Percentiles rank a stretch among this genome's conserved stretches.
These are phyloP conservation scores for Monosporascus sp. DNA, from an alignment of 2,329 filamentous ascomycete species.

Conservation along the genomic window DNA sequence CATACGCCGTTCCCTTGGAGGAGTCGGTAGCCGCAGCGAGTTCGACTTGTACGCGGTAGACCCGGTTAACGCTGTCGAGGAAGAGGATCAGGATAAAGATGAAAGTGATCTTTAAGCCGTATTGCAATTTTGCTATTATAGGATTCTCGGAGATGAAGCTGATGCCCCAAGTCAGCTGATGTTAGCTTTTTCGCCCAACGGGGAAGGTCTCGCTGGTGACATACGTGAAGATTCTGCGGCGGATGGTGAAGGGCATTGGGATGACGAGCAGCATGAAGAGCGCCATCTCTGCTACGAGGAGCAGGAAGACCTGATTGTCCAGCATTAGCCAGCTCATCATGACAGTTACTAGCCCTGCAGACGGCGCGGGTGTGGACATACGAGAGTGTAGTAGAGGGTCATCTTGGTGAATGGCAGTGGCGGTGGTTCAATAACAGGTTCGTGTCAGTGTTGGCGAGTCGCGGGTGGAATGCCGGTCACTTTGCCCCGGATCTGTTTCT, in stretches of 20 bases:
- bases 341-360: background rate
- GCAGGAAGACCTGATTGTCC: constrained; percentile 65
- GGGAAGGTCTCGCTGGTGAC: constrained; percentile 19
- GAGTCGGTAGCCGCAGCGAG: constrained; percentile 68
- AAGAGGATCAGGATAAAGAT: constrained; percentile 99
- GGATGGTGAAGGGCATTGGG: constrained; percentile 81
- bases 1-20: constrained; percentile 41
- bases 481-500: no score
- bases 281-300: constrained; percentile 77
- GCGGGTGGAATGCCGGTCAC: no score
- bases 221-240: constrained; percentile 76
- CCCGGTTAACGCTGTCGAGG: constrained; percentile 90
- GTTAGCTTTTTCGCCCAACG: background rate
- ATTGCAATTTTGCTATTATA: constrained; percentile 84
- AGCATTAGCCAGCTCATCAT: constrained; percentile 20
- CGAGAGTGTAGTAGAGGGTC: constrained; percentile 48
- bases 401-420: constrained; percentile 28
- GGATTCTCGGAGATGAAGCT: constrained; percentile 92
- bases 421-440: background rate
- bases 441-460: no score
- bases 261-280: constrained; percentile 77
- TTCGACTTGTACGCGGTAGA: constrained; percentile 94
- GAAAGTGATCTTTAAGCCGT: constrained; percentile 98
- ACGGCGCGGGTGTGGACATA: constrained; percentile 24
- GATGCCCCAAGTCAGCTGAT: constrained; percentile 3